Evolutionary conservation across 2,329 filamentous ascomycete species (phyloP).

Genomic region (Fusarium pininemorale): DNA sequence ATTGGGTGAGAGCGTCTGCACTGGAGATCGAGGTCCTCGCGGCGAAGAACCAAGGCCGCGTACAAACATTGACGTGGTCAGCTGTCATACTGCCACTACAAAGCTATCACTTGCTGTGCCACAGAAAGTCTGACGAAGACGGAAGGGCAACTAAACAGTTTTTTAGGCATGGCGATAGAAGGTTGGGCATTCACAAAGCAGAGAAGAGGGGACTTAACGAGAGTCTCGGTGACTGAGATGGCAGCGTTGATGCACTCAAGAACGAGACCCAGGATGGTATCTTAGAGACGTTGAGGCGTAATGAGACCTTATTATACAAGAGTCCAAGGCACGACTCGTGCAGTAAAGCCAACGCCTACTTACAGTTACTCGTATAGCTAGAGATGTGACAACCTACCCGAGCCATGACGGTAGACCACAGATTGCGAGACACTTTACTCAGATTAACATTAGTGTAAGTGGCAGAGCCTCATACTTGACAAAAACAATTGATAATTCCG

Average conservation of each 20-base stretch:
- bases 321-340: rapidly evolving
- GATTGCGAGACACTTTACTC: neutral
- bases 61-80: neutral
- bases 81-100: neutral
- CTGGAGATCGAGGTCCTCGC: neutral
- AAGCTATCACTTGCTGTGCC: neutral
- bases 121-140: rapidly evolving
- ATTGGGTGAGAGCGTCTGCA: too few species aligned
- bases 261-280: neutral
- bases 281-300: too few species aligned
- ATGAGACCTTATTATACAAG: rapidly evolving
- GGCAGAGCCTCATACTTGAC: neutral
- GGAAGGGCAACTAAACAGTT: neutral
- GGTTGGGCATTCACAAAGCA: neutral
- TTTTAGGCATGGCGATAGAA: neutral
- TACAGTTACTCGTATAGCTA: neutral
- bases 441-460: neutral
- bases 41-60: neutral
- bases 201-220: neutral
- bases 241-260: neutral
- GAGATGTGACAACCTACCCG: rapidly evolving
- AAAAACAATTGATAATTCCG: neutral
- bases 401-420: neutral
- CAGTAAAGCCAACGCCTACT: neutral
- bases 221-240: neutral